A percentile compares a stretch with the other conserved stretches of the same genome.
Conservation (phyloP, 257 asterid genomes). For the Jacaranda copaia region DNA sequence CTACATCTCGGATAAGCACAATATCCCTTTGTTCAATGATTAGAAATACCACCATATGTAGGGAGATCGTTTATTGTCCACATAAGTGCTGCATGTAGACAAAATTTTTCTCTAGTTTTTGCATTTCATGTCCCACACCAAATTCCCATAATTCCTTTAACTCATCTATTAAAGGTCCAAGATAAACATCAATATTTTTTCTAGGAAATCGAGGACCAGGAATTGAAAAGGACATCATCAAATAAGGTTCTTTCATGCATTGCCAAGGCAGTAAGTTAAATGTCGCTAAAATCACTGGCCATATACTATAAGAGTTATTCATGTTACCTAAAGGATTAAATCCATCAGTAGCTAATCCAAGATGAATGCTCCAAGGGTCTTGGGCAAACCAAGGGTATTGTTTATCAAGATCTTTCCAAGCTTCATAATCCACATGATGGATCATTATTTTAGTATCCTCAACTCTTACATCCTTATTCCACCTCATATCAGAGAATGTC, state of each 20-base stretch:
- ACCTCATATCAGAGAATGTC: constrained; percentile 1
- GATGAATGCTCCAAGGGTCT: background rate
- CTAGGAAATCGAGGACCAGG: background rate
- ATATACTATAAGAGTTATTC: background rate
- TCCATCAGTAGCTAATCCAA: constrained; percentile 16
- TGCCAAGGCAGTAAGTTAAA: background rate
- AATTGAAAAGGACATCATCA: background rate
- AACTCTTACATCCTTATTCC: constrained; percentile 21
- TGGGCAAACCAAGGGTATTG: background rate
- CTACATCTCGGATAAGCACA: too few relatives aligned
- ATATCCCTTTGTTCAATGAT: too few relatives aligned
- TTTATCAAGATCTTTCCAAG: constrained; percentile 19
- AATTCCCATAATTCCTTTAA: too few relatives aligned
- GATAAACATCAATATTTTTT: too few relatives aligned
- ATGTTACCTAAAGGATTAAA: background rate
- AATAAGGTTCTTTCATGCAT: background rate
- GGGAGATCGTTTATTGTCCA: too few relatives aligned
- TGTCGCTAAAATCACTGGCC: background rate
- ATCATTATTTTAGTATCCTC: background rate
- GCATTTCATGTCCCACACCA: too few relatives aligned
- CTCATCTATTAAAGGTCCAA: too few relatives aligned
- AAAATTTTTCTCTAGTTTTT: background rate
- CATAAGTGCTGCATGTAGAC: too few relatives aligned
- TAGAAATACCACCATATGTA: too few relatives aligned
- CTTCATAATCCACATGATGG: background rate